Percentiles rank a stretch among this genome's conserved stretches.
These are phyloP conservation scores for Echinochloa phyllopogon DNA, from an alignment of 176 grass and related monocot genomes.

Conservation along the genomic window DNA sequence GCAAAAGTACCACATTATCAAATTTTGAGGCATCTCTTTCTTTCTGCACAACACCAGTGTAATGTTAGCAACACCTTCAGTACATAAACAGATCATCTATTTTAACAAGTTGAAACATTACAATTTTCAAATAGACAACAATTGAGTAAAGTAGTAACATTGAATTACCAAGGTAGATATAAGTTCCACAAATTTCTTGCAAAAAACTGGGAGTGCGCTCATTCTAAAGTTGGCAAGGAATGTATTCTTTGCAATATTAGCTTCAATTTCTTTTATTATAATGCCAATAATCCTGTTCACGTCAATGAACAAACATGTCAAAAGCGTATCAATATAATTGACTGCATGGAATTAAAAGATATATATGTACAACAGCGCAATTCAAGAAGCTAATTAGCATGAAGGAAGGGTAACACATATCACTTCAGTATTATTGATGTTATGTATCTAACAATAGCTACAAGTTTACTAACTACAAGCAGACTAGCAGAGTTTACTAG, in stretches of 20 bases:
- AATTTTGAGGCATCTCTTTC: slow-evolving; percentile 77
- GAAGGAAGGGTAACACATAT: slow-evolving; percentile 19
- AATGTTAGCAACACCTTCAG: slow-evolving; percentile 37
- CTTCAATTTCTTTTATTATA: slow-evolving; percentile 96
- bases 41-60: slow-evolving; percentile 66
- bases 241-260: slow-evolving; percentile 80
- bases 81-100: not conserved
- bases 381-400: slow-evolving; percentile 25
- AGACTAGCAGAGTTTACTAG: slow-evolving; percentile 23
- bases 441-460: not conserved
- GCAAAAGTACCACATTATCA: slow-evolving; percentile 76
- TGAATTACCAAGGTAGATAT: slow-evolving; percentile 83
- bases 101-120: slow-evolving; percentile 12
- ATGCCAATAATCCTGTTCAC: slow-evolving; percentile 86
- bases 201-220: slow-evolving; percentile 74
- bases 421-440: slow-evolving; percentile 26
- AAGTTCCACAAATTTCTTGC: slow-evolving; percentile 95
- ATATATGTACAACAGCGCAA: slow-evolving; percentile 8
- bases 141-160: slow-evolving; percentile 36
- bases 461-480: slow-evolving; percentile 33
- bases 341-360: slow-evolving; percentile 18
- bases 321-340: slow-evolving; percentile 26
- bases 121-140: slow-evolving; percentile 28
- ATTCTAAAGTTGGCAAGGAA: slow-evolving; percentile 98
- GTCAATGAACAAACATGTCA: slow-evolving; percentile 44